phyloP scores from a whole-genome alignment of 805 yeast species.

The Candida ipomoeae region DNA sequence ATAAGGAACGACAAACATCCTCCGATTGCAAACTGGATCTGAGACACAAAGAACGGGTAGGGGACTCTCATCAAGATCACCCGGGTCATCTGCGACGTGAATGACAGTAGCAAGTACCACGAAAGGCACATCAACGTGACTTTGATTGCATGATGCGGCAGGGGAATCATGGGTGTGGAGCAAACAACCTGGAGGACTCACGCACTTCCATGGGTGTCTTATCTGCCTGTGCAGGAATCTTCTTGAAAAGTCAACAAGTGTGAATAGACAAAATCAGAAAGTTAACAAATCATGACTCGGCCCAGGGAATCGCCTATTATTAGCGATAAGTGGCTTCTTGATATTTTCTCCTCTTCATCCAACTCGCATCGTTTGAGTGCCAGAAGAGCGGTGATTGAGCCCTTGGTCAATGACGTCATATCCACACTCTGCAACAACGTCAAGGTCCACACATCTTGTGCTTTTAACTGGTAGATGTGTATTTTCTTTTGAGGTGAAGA shows the following conservation, averaged over 20 bases:
- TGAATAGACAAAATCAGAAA: no score
- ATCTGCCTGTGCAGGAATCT: neutral
- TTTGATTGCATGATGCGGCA: conserved; percentile 15
- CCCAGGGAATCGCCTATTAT: conserved; percentile 56
- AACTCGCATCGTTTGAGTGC: conserved; percentile 26
- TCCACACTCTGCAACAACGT: conserved; percentile 8
- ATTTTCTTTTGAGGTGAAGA: conserved; percentile 16
- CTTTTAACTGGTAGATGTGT: conserved; percentile 22
- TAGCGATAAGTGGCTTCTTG: conserved; percentile 37
- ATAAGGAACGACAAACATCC: conserved; percentile 40
- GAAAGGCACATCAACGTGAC: conserved; percentile 43
- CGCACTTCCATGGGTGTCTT: neutral
- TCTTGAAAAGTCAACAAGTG: neutral
- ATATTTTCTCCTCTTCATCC: conserved; percentile 34
- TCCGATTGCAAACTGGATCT: conserved; percentile 56
- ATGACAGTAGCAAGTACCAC: conserved; percentile 62
- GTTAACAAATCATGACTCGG: conserved; percentile 31
- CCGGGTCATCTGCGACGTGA: conserved; percentile 64
- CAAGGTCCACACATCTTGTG: neutral
- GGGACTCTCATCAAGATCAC: conserved; percentile 50
- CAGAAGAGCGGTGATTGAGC: conserved; percentile 27
- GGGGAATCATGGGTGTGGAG: neutral
- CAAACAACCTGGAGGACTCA: neutral
- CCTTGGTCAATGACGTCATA: conserved; percentile 4
- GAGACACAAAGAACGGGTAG: conserved; percentile 61